Evolutionary conservation across 495 filamentous ascomycete genomes (phyloP).

Genomic region (Trichoderma erinaceum): DNA sequence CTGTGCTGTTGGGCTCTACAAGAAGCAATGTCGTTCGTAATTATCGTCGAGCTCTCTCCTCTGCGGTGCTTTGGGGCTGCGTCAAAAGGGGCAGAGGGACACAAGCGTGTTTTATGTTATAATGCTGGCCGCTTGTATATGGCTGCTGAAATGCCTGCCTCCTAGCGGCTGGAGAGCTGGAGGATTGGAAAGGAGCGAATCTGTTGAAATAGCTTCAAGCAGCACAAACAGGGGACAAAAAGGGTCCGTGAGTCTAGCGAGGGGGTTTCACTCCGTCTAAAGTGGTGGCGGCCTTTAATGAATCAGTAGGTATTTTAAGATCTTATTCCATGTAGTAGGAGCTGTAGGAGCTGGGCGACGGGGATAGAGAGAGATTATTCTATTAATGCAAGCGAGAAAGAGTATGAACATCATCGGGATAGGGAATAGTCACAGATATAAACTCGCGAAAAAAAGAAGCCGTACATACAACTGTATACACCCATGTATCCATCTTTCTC

Average conservation of each 20-base stretch:
- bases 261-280: constrained; percentile 8
- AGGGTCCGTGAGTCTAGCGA: constrained; percentile 7
- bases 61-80: neutral
- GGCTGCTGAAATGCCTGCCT: neutral
- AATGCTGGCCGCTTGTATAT: neutral
- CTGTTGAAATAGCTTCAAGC: constrained; percentile 5
- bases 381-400: too few species aligned
- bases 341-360: neutral
- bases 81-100: constrained; percentile 3
- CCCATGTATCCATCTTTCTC: neutral
- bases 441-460: too few species aligned
- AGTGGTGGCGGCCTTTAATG: constrained; percentile 4
- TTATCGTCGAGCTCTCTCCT: neutral
- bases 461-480: too few species aligned
- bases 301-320: neutral
- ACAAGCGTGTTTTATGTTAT: constrained; percentile 4
- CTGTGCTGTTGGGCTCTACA: neutral
- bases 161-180: neutral
- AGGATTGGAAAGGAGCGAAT: constrained; percentile 11
- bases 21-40: neutral
- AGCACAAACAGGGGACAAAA: neutral
- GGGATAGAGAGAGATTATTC: neutral
- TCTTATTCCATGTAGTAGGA: neutral
- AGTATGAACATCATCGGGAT: too few species aligned
- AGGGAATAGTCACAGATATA: too few species aligned